Conservation (phyloP, 768 basidiomycete species). For the Tricholoma sp. region DNA sequence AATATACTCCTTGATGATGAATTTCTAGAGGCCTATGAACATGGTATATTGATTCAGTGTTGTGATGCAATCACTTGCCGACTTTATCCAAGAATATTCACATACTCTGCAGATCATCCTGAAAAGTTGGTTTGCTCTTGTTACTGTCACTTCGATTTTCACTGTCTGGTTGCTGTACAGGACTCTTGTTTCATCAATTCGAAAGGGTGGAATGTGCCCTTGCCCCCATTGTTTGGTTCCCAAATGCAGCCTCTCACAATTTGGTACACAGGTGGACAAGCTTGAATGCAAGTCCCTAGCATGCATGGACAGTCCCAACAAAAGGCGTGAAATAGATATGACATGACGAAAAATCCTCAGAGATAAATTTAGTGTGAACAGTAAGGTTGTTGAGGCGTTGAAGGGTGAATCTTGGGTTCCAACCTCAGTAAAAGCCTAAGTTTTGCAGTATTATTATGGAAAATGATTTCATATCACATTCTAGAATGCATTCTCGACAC, state of each 20-base stretch:
- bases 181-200: not conserved
- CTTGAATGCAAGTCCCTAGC: not conserved
- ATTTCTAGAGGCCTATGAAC: constrained; percentile 9
- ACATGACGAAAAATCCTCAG: constrained; percentile 4
- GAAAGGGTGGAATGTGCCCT: not conserved
- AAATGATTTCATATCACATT: not conserved
- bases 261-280: constrained; percentile 4
- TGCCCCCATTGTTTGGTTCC: not conserved
- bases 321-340: not conserved
- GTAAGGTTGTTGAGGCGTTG: not conserved
- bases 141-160: too few species aligned
- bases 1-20: not conserved
- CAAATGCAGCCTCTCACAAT: not conserved
- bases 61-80: not conserved
- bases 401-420: too few species aligned
- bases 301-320: not conserved
- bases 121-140: constrained; percentile 14
- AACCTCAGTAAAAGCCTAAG: too few species aligned
- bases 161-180: not conserved
- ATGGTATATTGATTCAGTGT: constrained; percentile 12
- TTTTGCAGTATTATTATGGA: not conserved
- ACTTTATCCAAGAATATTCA: constrained; percentile 23
- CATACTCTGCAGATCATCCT: constrained; percentile 31
- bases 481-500: not conserved
- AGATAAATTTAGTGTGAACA: not conserved